Evolutionary conservation across 495 filamentous ascomycete species (phyloP).

Genomic region (Amphirosellinia nigrospora): DNA sequence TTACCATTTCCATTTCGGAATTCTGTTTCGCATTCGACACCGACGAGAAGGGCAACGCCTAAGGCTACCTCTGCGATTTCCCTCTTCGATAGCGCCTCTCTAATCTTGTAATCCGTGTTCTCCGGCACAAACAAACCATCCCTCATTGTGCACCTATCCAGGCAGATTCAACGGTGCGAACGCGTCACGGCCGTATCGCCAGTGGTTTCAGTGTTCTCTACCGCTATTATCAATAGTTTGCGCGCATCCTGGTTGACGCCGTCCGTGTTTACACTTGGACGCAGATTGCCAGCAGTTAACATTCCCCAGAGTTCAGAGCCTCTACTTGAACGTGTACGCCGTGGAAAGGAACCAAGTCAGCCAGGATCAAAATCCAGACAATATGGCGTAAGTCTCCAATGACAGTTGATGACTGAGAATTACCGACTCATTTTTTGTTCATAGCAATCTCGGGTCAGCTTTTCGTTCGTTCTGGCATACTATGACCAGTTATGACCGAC

Average conservation of each 20-base stretch:
- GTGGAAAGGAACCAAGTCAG: neutral
- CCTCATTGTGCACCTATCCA: neutral
- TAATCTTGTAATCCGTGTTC: neutral
- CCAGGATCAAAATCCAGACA: conserved; percentile 14
- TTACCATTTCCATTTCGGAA: conserved; percentile 28
- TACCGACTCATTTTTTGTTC: neutral
- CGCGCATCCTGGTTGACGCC: neutral
- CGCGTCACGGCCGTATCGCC: conserved; percentile 5
- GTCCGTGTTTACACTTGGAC: conserved; percentile 1
- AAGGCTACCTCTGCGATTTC: neutral
- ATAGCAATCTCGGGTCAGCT: conserved; percentile 55
- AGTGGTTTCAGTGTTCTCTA: neutral
- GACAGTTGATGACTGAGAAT: conserved; percentile 1
- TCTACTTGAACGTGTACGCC: neutral
- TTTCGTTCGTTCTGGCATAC: conserved; percentile 93
- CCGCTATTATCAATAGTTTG: neutral
- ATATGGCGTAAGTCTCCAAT: conserved; percentile 36
- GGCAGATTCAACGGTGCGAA: conserved; percentile 1
- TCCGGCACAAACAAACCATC: neutral
- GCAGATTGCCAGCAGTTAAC: neutral
- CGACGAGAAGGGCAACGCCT: neutral
- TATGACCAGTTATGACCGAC: conserved; percentile 77
- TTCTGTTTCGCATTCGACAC: conserved; percentile 28
- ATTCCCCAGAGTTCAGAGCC: neutral
- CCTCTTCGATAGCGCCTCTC: conserved; percentile 10